Base-by-base conservation (phyloP, 2,329 filamentous ascomycete genomes). In the Penicillium sp. region DNA sequence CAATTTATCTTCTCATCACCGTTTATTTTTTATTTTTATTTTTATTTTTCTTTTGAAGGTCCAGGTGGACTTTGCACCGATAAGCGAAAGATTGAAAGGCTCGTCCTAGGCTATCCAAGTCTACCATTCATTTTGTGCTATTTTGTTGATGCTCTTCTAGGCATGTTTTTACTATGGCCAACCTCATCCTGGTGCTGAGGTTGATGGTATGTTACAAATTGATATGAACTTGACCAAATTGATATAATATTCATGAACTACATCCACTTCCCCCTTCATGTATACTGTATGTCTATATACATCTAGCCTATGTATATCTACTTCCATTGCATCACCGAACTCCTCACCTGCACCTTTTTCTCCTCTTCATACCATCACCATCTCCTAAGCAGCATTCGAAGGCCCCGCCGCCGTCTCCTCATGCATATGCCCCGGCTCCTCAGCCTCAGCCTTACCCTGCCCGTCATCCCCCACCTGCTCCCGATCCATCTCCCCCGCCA, bases 331-430 rank as follows among this genome's bases (percentile, higher is more conserved):
- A 31, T 31, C 29, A 3, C 29, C 29, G n/a, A n/a, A 14, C 7
- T 24, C 39, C n/a, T 14, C 23, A 26, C 23, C 3, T 24, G 5
- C 37, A 24, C 19, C n/a, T 43, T 18, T 19, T 16, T 28, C 29
- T 23, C 26, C 34, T 37, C 34, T 37, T 8, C n/a, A n/a, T n/a
- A n/a, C n/a, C n/a, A n/a, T n/a, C n/a, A n/a, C n/a, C n/a, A n/a
- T n/a, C n/a, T n/a, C n/a, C n/a, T n/a, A n/a, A n/a, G n/a, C n/a
- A 42, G 19, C 21, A 23, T 9, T 24, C 11, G 37, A 37, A 37
- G 34, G 59, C n/a, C 62, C 62, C n/a, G 55, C 48, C 26, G 19
- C 54, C 16, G 44, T 40, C 47, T 68, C 66, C 24, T 59, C 59
- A 54, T 67, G 65, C 19, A 56, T 26, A 56, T 68, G 61, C 3